A percentile compares a stretch with the other conserved stretches of the same genome.
Conservation (phyloP, 495 filamentous ascomycete species). For the Penicillium antarcticum region DNA sequence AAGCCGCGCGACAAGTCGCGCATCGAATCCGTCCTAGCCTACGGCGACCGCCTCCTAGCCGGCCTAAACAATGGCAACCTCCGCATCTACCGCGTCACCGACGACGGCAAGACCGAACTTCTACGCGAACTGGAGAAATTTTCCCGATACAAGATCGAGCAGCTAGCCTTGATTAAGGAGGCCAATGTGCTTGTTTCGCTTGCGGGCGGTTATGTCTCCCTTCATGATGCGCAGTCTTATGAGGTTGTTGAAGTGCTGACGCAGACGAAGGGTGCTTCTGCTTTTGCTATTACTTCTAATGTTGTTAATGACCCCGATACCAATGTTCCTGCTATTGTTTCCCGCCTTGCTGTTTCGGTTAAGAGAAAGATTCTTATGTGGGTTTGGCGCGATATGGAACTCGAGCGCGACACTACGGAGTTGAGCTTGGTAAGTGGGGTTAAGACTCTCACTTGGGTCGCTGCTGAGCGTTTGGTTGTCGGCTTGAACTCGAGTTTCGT, state of each 20-base stretch:
- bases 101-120: constrained; percentile 67
- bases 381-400: constrained; percentile 94
- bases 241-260: constrained; percentile 72
- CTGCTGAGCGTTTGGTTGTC: constrained; percentile 76
- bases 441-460: constrained; percentile 85
- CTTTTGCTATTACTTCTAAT: constrained; percentile 91
- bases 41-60: constrained; percentile 87
- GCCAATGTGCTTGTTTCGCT: constrained; percentile 86
- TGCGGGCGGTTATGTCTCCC: constrained; percentile 79
- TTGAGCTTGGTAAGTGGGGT: constrained; percentile 75
- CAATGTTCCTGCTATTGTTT: constrained; percentile 85
- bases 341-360: constrained; percentile 82
- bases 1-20: constrained; percentile 89
- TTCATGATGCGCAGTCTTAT: constrained; percentile 86
- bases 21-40: constrained; percentile 91
- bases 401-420: constrained; percentile 69
- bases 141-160: constrained; percentile 80
- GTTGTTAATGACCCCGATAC: constrained; percentile 85
- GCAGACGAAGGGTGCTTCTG: constrained; percentile 81
- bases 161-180: constrained; percentile 93
- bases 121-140: constrained; percentile 92
- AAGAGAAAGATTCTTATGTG: constrained; percentile 88
- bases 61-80: constrained; percentile 87
- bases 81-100: constrained; percentile 87
- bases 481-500: constrained; percentile 87